phyloP scores from a whole-genome alignment of 2,329 filamentous ascomycete genomes.

The Biscogniauxia marginata region DNA sequence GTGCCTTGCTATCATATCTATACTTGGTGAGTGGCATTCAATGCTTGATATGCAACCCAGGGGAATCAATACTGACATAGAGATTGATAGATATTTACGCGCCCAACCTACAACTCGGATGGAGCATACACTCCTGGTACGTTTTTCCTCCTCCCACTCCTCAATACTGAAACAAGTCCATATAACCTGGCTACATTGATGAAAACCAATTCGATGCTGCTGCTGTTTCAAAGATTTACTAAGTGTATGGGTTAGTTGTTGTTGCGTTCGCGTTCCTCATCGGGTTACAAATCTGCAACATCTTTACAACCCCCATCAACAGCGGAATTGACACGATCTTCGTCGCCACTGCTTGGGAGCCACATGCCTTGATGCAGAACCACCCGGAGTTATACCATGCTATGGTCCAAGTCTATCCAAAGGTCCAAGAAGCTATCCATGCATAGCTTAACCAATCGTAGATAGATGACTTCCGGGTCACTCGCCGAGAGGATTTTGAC shows the following conservation, averaged over 20 bases:
- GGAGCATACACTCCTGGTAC: constrained; percentile 29
- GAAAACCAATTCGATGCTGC: not conserved
- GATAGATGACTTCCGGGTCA: not conserved
- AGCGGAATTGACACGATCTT: constrained; percentile 93
- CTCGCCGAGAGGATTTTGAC: not conserved
- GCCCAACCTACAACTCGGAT: constrained; percentile 24
- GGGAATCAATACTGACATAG: constrained; percentile 2
- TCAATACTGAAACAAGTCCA: too few relatives aligned
- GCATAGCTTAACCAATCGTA: constrained; percentile 37
- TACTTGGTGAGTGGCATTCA: constrained; percentile 74
- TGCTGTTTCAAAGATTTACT: not conserved
- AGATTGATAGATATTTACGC: constrained; percentile 24
- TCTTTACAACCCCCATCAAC: constrained; percentile 84
- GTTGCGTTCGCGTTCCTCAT: constrained; percentile 68
- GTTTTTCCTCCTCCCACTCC: too few relatives aligned
- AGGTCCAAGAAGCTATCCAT: constrained; percentile 76
- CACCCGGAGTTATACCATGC: constrained; percentile 79
- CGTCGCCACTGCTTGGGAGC: constrained; percentile 70
- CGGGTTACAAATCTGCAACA: constrained; percentile 83
- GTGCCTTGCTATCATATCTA: constrained; percentile 79
- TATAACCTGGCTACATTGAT: too few relatives aligned
- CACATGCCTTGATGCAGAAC: constrained; percentile 72
- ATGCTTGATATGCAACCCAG: not conserved
- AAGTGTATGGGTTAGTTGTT: constrained; percentile 19
- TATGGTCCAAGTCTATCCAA: constrained; percentile 80